A percentile compares a stretch with the other conserved stretches of the same genome.
Evolutionary conservation across 495 filamentous ascomycete species (phyloP).

Genomic region (Xylaria grammica): DNA sequence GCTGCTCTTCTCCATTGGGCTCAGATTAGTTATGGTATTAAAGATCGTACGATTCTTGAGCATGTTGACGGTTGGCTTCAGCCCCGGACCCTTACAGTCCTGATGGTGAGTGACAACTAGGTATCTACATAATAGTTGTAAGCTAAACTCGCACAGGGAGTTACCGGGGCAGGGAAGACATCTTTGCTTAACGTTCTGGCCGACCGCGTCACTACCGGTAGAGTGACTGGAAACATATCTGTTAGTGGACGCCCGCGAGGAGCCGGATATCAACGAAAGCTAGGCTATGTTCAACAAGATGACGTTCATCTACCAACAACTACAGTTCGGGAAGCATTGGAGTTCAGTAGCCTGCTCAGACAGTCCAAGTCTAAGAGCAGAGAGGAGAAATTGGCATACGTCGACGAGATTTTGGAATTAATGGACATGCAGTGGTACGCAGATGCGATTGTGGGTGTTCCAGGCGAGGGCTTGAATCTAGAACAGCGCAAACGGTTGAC

Average conservation of each 20-base stretch:
- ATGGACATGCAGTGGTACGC: constrained; percentile 74
- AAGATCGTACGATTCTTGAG: too few relatives aligned
- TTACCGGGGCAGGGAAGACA: constrained; percentile 72
- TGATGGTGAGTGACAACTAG: constrained; percentile 54
- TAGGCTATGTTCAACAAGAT: neutral
- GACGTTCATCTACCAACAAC: constrained; percentile 72
- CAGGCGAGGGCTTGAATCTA: constrained; percentile 56
- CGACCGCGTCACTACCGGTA: constrained; percentile 63
- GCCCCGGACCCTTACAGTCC: constrained; percentile 70
- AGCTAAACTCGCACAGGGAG: constrained; percentile 30
- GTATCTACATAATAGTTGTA: neutral
- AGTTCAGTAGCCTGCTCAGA: constrained; percentile 70
- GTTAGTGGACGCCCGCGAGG: constrained; percentile 67
- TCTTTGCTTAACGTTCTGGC: constrained; percentile 68
- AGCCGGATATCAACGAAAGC: constrained; percentile 73
- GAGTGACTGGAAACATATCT: constrained; percentile 65
- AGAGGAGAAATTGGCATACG: constrained; percentile 70
- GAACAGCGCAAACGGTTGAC: constrained; percentile 62
- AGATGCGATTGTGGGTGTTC: constrained; percentile 73
- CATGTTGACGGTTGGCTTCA: constrained; percentile 65
- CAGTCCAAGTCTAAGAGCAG: constrained; percentile 64
- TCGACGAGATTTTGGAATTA: constrained; percentile 74
- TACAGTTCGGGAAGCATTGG: constrained; percentile 73
- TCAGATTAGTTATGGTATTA: constrained; percentile 63
- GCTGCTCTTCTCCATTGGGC: constrained; percentile 62